A percentile compares a stretch with the other conserved stretches of the same genome.
Conservation (phyloP, 2,329 filamentous ascomycete genomes). For the Cylindrodendrum hubeiense region DNA sequence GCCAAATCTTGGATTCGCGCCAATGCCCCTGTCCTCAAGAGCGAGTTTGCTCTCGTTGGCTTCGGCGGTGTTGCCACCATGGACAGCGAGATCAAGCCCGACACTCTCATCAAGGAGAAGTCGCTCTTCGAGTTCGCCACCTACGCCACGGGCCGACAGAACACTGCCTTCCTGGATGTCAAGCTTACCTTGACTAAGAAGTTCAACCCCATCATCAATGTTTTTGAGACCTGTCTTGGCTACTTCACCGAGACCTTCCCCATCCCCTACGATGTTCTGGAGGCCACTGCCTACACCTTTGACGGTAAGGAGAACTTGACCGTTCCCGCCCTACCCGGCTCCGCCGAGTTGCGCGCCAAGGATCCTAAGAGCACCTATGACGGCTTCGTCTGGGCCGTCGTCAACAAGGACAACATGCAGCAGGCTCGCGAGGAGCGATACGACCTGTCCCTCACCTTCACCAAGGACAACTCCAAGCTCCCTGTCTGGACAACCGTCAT, state of each 20-base stretch:
- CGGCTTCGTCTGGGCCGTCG: slow-evolving; percentile 93
- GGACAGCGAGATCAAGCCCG: slow-evolving; percentile 55
- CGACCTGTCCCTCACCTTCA: slow-evolving; percentile 91
- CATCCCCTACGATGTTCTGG: slow-evolving; percentile 77
- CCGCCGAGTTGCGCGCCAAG: slow-evolving; percentile 65
- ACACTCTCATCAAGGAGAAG: slow-evolving; percentile 81
- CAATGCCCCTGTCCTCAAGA: slow-evolving; percentile 77
- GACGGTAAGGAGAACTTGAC: slow-evolving; percentile 90
- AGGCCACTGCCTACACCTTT: slow-evolving; percentile 87
- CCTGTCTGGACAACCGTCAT: slow-evolving; percentile 93
- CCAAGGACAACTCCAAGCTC: slow-evolving; percentile 92
- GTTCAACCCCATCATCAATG: slow-evolving; percentile 79
- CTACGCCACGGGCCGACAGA: slow-evolving; percentile 93
- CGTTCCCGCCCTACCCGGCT: slow-evolving; percentile 74
- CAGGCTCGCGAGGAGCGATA: slow-evolving; percentile 91
- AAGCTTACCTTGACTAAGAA: slow-evolving; percentile 85
- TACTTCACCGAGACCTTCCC: slow-evolving; percentile 86
- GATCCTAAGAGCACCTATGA: slow-evolving; percentile 80
- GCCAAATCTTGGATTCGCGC: slow-evolving; percentile 84
- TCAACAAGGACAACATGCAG: slow-evolving; percentile 96
- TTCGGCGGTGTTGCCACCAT: slow-evolving; percentile 72
- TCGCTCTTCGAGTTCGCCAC: slow-evolving; percentile 86
- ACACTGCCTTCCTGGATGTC: slow-evolving; percentile 90
- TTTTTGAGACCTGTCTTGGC: slow-evolving; percentile 74
- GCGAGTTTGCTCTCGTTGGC: slow-evolving; percentile 90